phyloP scores from a whole-genome alignment of 2,329 filamentous ascomycete genomes.

The Aspergillus viridinutans region DNA sequence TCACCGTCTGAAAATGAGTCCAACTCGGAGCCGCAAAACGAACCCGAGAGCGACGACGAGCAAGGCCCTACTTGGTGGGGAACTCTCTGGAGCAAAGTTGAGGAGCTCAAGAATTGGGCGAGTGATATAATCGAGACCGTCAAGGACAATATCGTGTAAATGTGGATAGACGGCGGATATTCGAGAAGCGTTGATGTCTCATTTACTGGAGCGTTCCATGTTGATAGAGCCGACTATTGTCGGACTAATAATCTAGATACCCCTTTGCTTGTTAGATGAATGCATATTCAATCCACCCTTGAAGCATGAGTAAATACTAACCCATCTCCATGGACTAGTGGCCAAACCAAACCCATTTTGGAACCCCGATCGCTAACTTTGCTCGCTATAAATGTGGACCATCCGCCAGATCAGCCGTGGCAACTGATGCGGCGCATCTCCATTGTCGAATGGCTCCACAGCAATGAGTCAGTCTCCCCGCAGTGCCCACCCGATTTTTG shows the following conservation, averaged over 20 bases:
- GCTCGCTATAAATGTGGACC: neutral
- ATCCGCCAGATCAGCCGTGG: neutral
- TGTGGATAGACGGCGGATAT: neutral
- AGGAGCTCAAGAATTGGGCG: slow-evolving; percentile 35
- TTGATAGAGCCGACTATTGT: neutral
- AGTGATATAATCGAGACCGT: slow-evolving; percentile 26
- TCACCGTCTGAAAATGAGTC: slow-evolving; percentile 2
- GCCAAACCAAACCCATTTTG: neutral
- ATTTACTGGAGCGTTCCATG: neutral
- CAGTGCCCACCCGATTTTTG: neutral
- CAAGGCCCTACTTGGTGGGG: slow-evolving; percentile 28
- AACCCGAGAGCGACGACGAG: slow-evolving; percentile 18
- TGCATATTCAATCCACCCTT: no score
- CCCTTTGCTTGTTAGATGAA: neutral
- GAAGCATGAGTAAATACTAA: neutral
- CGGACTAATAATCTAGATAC: slow-evolving; percentile 1
- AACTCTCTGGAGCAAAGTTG: slow-evolving; percentile 31
- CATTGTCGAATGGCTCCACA: neutral
- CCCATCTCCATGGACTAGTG: neutral
- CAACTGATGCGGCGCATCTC: neutral
- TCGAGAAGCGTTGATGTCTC: neutral
- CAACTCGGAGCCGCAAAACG: slow-evolving; percentile 8
- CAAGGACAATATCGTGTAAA: slow-evolving; percentile 23
- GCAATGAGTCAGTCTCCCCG: neutral
- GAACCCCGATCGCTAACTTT: neutral